These are phyloP conservation scores for Dryadomyces quercus-mongolicae DNA, from an alignment of 2,329 filamentous ascomycete genomes.

Conservation along the genomic window DNA sequence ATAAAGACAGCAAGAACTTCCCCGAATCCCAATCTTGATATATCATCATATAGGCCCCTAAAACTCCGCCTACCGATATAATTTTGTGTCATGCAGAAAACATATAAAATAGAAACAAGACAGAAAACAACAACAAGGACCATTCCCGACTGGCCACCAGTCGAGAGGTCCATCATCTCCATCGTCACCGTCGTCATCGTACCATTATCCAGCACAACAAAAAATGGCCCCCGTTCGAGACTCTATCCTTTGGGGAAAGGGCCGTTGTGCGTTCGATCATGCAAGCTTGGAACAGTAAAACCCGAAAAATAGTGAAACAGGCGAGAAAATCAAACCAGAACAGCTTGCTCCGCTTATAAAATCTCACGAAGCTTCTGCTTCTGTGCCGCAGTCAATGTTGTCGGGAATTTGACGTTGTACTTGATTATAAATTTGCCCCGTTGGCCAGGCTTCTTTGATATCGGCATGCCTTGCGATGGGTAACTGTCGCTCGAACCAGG, in stretches of 20 bases:
- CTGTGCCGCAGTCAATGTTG: constrained; percentile 60
- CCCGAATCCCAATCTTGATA: not conserved
- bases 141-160: not conserved
- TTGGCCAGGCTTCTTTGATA: constrained; percentile 75
- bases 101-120: not conserved
- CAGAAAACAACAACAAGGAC: not conserved
- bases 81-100: constrained; percentile 1
- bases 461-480: constrained; percentile 84
- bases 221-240: no score
- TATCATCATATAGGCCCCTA: not conserved
- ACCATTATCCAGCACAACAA: not conserved
- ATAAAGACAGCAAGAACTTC: not conserved
- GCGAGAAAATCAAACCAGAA: not conserved
- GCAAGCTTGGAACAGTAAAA: no score
- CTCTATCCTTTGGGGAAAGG: no score
- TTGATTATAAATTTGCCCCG: constrained; percentile 81
- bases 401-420: constrained; percentile 89
- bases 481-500: constrained; percentile 73
- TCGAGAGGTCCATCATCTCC: not conserved
- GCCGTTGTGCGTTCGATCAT: no score
- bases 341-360: constrained; percentile 31
- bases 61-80: constrained; percentile 1
- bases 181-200: not conserved
- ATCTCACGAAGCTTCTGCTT: constrained; percentile 74
- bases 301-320: not conserved